These are phyloP conservation scores for Colletotrichum echinochloae DNA, from an alignment of 2,329 filamentous ascomycete species.

Conservation along the genomic window DNA sequence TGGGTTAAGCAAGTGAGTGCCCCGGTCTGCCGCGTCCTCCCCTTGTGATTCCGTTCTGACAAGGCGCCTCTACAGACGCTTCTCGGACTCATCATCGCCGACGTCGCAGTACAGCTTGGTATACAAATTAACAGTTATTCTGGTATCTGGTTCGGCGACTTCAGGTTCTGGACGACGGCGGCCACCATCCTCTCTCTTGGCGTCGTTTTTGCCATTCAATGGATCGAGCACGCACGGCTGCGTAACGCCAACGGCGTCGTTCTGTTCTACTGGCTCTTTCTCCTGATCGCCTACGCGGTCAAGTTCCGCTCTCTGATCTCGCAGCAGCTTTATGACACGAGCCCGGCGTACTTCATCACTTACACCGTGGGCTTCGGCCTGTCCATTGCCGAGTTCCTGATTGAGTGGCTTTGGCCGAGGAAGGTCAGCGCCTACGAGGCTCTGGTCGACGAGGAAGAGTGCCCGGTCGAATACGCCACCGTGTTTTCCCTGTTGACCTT, in stretches of 20 bases:
- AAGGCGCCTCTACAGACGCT: slow-evolving; percentile 56
- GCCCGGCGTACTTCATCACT: slow-evolving; percentile 80
- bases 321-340: slow-evolving; percentile 75
- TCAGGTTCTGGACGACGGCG: slow-evolving; percentile 86
- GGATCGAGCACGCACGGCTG: slow-evolving; percentile 85
- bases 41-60: slow-evolving; percentile 26
- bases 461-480: slow-evolving; percentile 89
- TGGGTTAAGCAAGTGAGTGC: slow-evolving; percentile 85
- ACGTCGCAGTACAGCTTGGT: slow-evolving; percentile 77
- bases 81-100: slow-evolving; percentile 74
- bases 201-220: slow-evolving; percentile 84
- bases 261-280: slow-evolving; percentile 91
- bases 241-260: slow-evolving; percentile 89
- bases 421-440: slow-evolving; percentile 71
- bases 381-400: slow-evolving; percentile 75
- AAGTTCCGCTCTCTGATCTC: slow-evolving; percentile 89
- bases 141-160: slow-evolving; percentile 80
- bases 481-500: slow-evolving; percentile 95
- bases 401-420: slow-evolving; percentile 92
- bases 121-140: slow-evolving; percentile 80
- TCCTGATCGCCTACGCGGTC: slow-evolving; percentile 80
- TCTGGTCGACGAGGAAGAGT: slow-evolving; percentile 70
- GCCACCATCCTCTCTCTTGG: slow-evolving; percentile 77
- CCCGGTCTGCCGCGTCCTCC: neutral
- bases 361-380: slow-evolving; percentile 80